Evolutionary conservation across 352 stramenopile species (phyloP).

Genomic region (Phytophthora kernoviae): DNA sequence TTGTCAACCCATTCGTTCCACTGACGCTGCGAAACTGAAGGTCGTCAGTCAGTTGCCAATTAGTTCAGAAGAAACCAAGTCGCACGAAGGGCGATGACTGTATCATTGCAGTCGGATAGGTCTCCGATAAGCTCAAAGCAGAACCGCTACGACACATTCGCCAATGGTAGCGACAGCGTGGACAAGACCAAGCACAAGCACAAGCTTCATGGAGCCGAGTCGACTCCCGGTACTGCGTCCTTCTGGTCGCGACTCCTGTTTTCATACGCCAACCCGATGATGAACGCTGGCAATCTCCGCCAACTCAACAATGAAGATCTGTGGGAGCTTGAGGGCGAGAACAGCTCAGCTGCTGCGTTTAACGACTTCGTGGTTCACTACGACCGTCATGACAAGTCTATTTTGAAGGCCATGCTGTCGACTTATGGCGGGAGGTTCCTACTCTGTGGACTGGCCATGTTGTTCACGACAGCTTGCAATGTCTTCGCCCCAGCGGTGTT

Average conservation of each 20-base stretch:
- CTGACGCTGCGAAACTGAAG: neutral
- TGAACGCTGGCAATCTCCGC: conserved; percentile 42
- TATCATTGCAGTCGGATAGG: conserved; percentile 1
- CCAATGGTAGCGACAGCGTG: conserved; percentile 4
- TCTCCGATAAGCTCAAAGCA: conserved; percentile 3
- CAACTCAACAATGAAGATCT: conserved; percentile 51
- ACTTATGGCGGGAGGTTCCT: conserved; percentile 36
- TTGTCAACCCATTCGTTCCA: neutral
- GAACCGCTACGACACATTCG: conserved; percentile 22
- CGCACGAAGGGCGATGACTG: conserved; percentile 1
- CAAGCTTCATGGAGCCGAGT: neutral
- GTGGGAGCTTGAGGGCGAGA: conserved; percentile 40
- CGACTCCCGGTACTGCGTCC: conserved; percentile 10
- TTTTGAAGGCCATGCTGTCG: conserved; percentile 22
- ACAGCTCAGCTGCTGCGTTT: conserved; percentile 28
- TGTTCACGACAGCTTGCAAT: conserved; percentile 37
- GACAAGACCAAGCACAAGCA: conserved; percentile 15
- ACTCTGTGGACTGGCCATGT: conserved; percentile 28
- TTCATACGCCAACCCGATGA: conserved; percentile 42
- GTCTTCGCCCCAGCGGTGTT: conserved; percentile 47
- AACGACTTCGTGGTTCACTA: conserved; percentile 23
- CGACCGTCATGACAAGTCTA: conserved; percentile 14
- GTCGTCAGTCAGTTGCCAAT: conserved; percentile 4
- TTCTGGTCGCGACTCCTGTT: conserved; percentile 46
- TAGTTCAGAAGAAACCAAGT: neutral